Evolutionary conservation across 2,329 filamentous ascomycete species (phyloP).

Genomic region (Lizonia empirigonia): DNA sequence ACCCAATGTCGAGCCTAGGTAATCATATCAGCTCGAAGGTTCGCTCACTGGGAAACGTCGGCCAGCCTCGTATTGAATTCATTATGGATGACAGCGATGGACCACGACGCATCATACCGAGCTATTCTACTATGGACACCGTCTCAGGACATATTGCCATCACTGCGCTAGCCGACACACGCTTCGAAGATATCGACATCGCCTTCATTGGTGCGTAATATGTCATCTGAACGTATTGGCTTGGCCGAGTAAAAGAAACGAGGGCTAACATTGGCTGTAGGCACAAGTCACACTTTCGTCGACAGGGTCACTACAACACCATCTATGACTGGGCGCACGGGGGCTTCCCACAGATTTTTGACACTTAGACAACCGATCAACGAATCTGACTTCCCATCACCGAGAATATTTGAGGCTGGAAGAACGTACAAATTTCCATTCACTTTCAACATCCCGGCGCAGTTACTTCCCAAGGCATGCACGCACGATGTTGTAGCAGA

Average conservation of each 20-base stretch:
- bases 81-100: constrained; percentile 44
- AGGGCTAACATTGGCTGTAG: constrained; percentile 41
- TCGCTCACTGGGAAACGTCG: constrained; percentile 39
- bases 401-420: constrained; percentile 60
- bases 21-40: constrained; percentile 45
- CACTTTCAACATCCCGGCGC: constrained; percentile 66
- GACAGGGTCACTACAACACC: constrained; percentile 60
- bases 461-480: constrained; percentile 65
- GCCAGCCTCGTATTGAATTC: constrained; percentile 53
- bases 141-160: constrained; percentile 61
- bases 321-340: constrained; percentile 59
- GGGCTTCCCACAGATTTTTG: constrained; percentile 65
- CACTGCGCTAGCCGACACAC: constrained; percentile 57
- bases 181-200: constrained; percentile 64
- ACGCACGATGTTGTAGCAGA: constrained; percentile 58
- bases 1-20: constrained; percentile 38
- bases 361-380: constrained; percentile 66
- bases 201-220: constrained; percentile 59
- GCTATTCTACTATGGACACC: constrained; percentile 63
- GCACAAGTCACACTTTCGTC: constrained; percentile 58
- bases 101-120: constrained; percentile 44
- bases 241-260: neutral
- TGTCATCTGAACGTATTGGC: constrained; percentile 1
- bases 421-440: constrained; percentile 66
- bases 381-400: constrained; percentile 58